Conservation (phyloP, 1,284 basidiomycete species). For the Hymenochaete sp. region DNA sequence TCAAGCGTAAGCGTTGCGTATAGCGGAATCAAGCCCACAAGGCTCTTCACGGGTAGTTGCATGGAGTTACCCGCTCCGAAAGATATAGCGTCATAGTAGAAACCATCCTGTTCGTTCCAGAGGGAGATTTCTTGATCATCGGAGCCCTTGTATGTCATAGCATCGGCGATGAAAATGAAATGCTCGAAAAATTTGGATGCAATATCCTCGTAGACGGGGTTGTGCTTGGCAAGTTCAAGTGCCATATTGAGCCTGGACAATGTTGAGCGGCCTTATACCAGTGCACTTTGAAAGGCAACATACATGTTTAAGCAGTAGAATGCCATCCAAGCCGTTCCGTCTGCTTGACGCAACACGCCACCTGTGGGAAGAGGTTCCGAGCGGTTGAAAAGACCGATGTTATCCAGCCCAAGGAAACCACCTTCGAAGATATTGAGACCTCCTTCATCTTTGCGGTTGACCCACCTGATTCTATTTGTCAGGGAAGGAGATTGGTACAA, state of each 20-base stretch:
- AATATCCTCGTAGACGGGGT: conserved; percentile 96
- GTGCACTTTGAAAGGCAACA: conserved; percentile 21
- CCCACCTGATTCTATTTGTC: conserved; percentile 61
- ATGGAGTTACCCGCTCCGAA: conserved; percentile 80
- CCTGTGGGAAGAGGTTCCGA: conserved; percentile 95
- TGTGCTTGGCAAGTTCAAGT: conserved; percentile 95
- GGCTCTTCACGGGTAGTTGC: conserved; percentile 86
- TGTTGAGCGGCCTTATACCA: conserved; percentile 12
- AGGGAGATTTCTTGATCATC: conserved; percentile 67
- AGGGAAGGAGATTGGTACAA: neutral
- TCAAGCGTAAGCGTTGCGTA: conserved; percentile 94
- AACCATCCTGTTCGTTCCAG: conserved; percentile 94
- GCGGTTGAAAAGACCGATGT: conserved; percentile 97
- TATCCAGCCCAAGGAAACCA: conserved; percentile 95
- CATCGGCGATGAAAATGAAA: conserved; percentile 94
- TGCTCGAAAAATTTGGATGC: conserved; percentile 99
- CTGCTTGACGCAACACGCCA: conserved; percentile 86
- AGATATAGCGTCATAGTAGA: conserved; percentile 97
- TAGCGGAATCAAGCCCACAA: conserved; percentile 93
- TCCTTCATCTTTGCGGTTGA: conserved; percentile 92
- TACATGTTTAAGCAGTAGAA: conserved; percentile 96
- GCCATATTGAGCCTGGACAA: conserved; percentile 83
- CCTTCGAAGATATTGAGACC: conserved; percentile 98
- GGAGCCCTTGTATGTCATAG: conserved; percentile 86
- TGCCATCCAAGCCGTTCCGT: conserved; percentile 99